Evolutionary conservation across 2,329 filamentous ascomycete genomes (phyloP), one percentile per base, ranked within the genome.

Genomic region (Fulvia fulva): DNA sequence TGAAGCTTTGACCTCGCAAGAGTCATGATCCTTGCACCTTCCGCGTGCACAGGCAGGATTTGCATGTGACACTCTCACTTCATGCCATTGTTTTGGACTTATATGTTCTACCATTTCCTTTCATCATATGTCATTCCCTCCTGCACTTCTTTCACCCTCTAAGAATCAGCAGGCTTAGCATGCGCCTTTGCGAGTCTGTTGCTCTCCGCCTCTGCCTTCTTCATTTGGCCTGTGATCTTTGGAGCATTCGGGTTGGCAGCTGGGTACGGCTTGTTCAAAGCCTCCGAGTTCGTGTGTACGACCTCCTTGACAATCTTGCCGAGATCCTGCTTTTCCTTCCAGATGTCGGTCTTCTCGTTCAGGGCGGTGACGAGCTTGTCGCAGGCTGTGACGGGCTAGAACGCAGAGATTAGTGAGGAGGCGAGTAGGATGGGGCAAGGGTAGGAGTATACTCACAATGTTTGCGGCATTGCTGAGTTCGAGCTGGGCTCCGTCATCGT

Each of bases 301-400:
- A 61, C 58, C 58, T 65, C 58, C 51, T 63, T 65, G 51, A 63
- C 55, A n/a, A 65, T 65, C 61, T 65, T 63, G 5, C 63, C 63
- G 14, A 65, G 47, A 11, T 63, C 60, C 53, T 65, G 60, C 43
- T 65, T 52, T 8, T 47, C 32, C 14, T 57, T 61, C 58, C 58
- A 65, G 25, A 65, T 51, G 16, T 65, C 63, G 28, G 50, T 26
- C 43, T 65, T 65, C 21, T 63, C 61, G 49, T 61, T 51, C 12
- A 60, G 51, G 8, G 63, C 57, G 2, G 58, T 55, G 9, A 61
- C n/a, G 43, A 65, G 60, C 43, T 63, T 65, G 49, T 61, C 58
- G 11, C 37, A 50, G 19, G 63, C 63, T n/a, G 58, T 61, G 54
- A 65, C 55, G 51, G 56, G 54, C 63, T 65, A 19, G 16, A 14